Percentiles rank a stretch among this genome's conserved stretches.
phyloP scores from a whole-genome alignment of 2,329 filamentous ascomycete genomes.

The Pestalotiopsis sp. region DNA sequence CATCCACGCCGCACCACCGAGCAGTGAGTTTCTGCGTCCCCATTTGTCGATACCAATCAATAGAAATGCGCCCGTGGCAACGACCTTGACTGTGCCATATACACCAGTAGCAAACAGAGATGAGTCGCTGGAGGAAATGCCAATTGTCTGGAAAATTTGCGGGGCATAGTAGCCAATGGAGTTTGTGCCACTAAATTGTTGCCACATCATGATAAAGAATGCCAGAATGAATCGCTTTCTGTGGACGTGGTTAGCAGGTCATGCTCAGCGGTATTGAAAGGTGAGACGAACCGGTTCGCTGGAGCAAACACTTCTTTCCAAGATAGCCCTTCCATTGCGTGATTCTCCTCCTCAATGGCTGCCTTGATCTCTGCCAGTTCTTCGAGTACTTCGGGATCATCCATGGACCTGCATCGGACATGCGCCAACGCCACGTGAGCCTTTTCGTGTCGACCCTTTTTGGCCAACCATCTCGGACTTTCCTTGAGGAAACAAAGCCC shows the following conservation, averaged over 20 bases:
- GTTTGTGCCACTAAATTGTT: constrained; percentile 53
- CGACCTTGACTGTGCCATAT: constrained; percentile 76
- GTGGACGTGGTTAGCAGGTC: constrained; percentile 40
- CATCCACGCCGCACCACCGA: constrained; percentile 5
- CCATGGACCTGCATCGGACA: constrained; percentile 27
- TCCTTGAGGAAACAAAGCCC: constrained; percentile 27
- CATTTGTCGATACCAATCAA: constrained; percentile 5
- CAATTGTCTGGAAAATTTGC: constrained; percentile 65
- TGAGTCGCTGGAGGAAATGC: constrained; percentile 44
- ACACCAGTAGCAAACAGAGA: constrained; percentile 75
- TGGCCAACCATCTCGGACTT: constrained; percentile 27
- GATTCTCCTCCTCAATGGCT: constrained; percentile 37
- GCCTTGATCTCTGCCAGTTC: constrained; percentile 34
- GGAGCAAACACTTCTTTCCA: constrained; percentile 44
- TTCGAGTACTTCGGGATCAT: constrained; percentile 28
- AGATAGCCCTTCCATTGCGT: constrained; percentile 46
- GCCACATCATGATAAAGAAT: constrained; percentile 54
- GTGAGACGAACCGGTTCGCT: constrained; percentile 51
- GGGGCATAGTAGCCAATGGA: constrained; percentile 67
- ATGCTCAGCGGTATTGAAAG: constrained; percentile 40
- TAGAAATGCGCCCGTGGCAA: constrained; percentile 35
- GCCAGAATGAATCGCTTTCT: constrained; percentile 51
- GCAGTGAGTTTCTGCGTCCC: not conserved
- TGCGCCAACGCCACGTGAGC: constrained; percentile 20
- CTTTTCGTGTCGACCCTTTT: constrained; percentile 23